Percentiles rank a stretch among this genome's conserved stretches.
Evolutionary conservation across 1,139 yeast species (phyloP).

Genomic region (Yamadazyma conglobata): DNA sequence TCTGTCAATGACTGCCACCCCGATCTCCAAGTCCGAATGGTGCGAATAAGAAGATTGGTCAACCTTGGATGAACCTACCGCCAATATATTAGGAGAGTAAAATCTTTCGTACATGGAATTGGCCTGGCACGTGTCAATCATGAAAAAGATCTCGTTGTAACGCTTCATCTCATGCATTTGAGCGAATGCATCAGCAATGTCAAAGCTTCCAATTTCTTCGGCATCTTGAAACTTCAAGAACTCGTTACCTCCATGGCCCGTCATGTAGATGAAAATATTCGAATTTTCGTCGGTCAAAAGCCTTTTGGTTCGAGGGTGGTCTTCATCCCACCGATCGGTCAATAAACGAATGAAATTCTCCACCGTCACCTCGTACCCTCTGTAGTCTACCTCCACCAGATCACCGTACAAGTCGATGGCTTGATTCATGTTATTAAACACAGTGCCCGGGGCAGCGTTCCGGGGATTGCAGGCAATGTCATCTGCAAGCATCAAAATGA

Average conservation of each 20-base stretch:
- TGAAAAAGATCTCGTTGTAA: constrained; percentile 90
- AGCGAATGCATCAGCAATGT: constrained; percentile 93
- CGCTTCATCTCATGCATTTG: constrained; percentile 96
- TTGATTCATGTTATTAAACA: constrained; percentile 89
- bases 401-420: constrained; percentile 95
- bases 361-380: constrained; percentile 97
- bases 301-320: constrained; percentile 89
- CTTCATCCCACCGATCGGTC: constrained; percentile 93
- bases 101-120: constrained; percentile 94
- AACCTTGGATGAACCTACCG: constrained; percentile 88
- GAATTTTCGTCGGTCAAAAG: constrained; percentile 90
- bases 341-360: constrained; percentile 86
- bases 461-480: constrained; percentile 97
- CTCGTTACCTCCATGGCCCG: constrained; percentile 99
- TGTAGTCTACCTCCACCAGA: constrained; percentile 89
- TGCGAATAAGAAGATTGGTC: constrained; percentile 94
- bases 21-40: constrained; percentile 91
- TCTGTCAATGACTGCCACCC: constrained; percentile 96
- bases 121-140: constrained; percentile 99
- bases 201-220: constrained; percentile 93
- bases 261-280: constrained; percentile 88
- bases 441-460: constrained; percentile 94
- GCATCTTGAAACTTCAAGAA: constrained; percentile 97
- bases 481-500: constrained; percentile 91
- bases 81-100: constrained; percentile 87